Base-by-base conservation (phyloP, 176 grass and related monocot species). In the Dendrocalamus sinicus region DNA sequence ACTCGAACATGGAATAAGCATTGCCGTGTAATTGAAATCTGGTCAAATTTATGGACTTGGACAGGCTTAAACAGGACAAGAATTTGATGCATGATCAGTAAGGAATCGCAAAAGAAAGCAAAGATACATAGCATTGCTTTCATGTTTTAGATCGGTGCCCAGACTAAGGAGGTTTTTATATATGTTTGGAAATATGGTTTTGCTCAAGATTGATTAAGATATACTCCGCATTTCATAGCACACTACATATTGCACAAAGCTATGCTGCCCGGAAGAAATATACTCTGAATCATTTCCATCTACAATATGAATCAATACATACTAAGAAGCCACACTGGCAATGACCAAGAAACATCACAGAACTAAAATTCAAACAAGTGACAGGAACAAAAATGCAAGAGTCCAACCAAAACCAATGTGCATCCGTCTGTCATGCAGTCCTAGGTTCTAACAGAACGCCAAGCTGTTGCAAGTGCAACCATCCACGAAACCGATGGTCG, bases 331-430 rank as follows among this genome's bases (percentile, higher is more conserved):
- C 39, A 55, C 39, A 35, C 62, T 74, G 67, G 40, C 73, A 61
- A 74, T 73, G 69, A 65, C 71, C 13, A 23, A 83, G 79, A 87
- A 83, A 79, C 48, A 79, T 65, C 40, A 12, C 51, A 65, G 50
- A 83, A 81, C 77, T 77, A 90, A 59, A 87, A 87, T 80, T 75
- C 89, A 91, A 87, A 75, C 75, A 75, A 24, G 32, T 80, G 80
- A 91, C 75, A 87, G 74, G 83, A 84, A 82, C 80, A 84, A 87
- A 80, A 86, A 67, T 83, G 87, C 68, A 87, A 84, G 83, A 91
- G 67, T 58, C 89, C 80, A 91, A 80, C 80, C 67, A 84, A 87
- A 84, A 84, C 43, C 59, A 44, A 84, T 87, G 85, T 84, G 89
- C 16, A 91, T 80, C 85, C 68, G 72, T 87, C 89, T 84, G 85